Evolutionary conservation across 306 rosid genomes (phyloP).

Genomic region (Mimosa pudica): DNA sequence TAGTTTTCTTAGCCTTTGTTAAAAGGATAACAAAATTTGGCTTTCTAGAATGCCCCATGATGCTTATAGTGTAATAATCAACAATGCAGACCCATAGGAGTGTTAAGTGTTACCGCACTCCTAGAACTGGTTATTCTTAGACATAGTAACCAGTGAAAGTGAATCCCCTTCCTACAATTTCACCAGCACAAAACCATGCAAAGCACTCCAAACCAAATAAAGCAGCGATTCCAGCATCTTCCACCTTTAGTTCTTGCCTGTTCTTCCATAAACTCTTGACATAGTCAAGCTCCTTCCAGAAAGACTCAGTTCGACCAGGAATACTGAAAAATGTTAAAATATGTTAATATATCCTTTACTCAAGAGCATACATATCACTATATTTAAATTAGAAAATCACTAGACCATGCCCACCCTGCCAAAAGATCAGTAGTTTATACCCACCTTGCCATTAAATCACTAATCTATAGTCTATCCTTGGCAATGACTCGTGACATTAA

Average conservation of each 20-base stretch:
- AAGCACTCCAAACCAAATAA: constrained; percentile 89
- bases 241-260: constrained; percentile 80
- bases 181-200: constrained; percentile 82
- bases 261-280: constrained; percentile 81
- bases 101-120: constrained; percentile 33
- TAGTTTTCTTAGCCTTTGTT: constrained; percentile 49
- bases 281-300: constrained; percentile 81
- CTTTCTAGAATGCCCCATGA: constrained; percentile 42
- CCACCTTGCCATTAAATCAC: too few species aligned
- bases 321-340: constrained; percentile 55
- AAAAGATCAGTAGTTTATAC: too few species aligned
- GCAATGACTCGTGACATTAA: not conserved
- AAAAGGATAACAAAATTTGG: constrained; percentile 48
- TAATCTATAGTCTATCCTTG: not conserved
- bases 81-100: constrained; percentile 39
- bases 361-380: constrained; percentile 1
- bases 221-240: constrained; percentile 87
- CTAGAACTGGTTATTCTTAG: constrained; percentile 44
- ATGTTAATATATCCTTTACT: not conserved
- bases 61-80: constrained; percentile 47
- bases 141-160: constrained; percentile 82
- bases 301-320: constrained; percentile 70
- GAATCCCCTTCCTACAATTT: constrained; percentile 90
- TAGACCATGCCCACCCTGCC: not conserved
- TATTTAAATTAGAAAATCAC: not conserved